Evolutionary conservation across 345 rosid genomes (phyloP).

Genomic region (Jatropha curcas): DNA sequence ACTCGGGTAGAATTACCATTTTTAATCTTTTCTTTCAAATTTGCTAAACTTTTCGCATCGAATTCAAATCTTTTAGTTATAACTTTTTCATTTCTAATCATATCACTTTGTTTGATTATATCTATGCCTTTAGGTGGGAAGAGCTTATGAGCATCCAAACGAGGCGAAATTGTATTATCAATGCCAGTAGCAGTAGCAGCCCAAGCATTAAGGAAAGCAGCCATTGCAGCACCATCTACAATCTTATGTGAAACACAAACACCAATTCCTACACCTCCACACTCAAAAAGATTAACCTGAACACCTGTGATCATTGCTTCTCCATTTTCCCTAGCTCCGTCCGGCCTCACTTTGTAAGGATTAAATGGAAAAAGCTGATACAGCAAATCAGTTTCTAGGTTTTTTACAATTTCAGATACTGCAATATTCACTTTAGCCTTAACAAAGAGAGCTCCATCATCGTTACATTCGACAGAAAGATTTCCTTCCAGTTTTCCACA

Average conservation of each 20-base stretch:
- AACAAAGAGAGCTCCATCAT: conserved; percentile 9
- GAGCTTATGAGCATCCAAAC: background rate
- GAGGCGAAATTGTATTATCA: background rate
- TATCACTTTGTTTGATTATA: conserved; percentile 8
- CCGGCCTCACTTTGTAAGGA: background rate
- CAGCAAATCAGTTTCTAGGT: conserved; percentile 7
- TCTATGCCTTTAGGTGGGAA: conserved; percentile 15
- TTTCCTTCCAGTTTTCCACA: background rate
- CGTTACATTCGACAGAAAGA: background rate
- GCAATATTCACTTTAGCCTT: conserved; percentile 11
- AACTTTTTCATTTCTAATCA: conserved; percentile 2
- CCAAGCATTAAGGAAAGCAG: conserved; percentile 9
- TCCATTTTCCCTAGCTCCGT: background rate
- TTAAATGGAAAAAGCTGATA: conserved; percentile 6
- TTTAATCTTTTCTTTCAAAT: background rate
- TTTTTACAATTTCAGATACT: background rate
- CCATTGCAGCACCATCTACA: conserved; percentile 10
- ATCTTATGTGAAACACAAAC: conserved; percentile 15
- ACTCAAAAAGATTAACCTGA: conserved; percentile 2
- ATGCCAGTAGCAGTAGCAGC: conserved; percentile 1
- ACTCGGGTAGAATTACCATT: conserved; percentile 10
- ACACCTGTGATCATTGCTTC: background rate
- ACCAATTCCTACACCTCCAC: conserved; percentile 11
- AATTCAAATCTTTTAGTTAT: background rate
- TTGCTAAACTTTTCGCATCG: conserved; percentile 1